A percentile compares a stretch with the other conserved stretches of the same genome.
Conservation (phyloP, 208 protist species). For the Crithidia mellificae region DNA sequence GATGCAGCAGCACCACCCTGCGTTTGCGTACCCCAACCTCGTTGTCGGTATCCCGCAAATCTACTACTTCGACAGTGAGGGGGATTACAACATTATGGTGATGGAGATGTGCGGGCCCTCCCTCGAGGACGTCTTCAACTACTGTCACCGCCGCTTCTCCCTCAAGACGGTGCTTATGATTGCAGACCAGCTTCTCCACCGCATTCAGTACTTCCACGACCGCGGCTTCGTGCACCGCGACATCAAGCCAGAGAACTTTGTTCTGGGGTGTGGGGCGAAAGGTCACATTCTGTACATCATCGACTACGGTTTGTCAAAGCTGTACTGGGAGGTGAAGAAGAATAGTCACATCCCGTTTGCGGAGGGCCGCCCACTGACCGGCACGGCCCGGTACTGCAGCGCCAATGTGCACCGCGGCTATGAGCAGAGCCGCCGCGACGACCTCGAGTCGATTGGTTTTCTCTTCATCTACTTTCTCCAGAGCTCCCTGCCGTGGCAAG, state of each 20-base stretch:
- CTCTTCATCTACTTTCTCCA: constrained; percentile 93
- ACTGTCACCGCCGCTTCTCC: constrained; percentile 93
- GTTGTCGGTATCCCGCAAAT: constrained; percentile 95
- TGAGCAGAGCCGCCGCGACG: constrained; percentile 94
- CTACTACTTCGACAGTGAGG: constrained; percentile 95
- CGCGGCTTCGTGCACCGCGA: constrained; percentile 87
- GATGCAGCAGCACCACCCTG: not conserved
- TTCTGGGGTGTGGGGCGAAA: constrained; percentile 63
- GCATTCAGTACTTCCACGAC: constrained; percentile 85
- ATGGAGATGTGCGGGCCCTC: constrained; percentile 92
- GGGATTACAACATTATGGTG: constrained; percentile 97
- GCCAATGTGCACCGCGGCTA: constrained; percentile 99
- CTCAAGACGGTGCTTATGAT: constrained; percentile 99
- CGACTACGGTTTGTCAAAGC: constrained; percentile 99
- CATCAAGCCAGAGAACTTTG: constrained; percentile 92
- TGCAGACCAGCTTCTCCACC: constrained; percentile 96
- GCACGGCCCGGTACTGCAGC: constrained; percentile 99
- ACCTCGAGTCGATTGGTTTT: constrained; percentile 94
- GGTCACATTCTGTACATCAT: constrained; percentile 93
- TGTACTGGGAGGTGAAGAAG: constrained; percentile 95
- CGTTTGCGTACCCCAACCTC: constrained; percentile 16
- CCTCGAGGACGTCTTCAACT: constrained; percentile 91
- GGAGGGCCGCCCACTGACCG: constrained; percentile 98
- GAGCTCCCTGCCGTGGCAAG: constrained; percentile 94
- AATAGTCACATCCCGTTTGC: constrained; percentile 98